These are phyloP conservation scores for Fraxinus greggii DNA, from an alignment of 305 asterid genomes.

Conservation along the genomic window DNA sequence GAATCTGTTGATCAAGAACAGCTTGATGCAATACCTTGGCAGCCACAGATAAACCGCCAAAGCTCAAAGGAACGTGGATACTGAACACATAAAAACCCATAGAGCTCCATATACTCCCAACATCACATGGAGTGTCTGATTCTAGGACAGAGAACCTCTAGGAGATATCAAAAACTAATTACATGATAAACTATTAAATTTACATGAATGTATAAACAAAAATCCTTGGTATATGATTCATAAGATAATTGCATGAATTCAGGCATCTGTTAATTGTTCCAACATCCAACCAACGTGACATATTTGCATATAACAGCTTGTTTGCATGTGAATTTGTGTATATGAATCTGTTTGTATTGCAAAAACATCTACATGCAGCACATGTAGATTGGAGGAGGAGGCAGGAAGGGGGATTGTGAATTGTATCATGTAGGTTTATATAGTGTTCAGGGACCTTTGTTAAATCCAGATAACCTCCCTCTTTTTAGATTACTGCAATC, in stretches of 20 bases:
- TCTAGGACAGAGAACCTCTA: constrained; percentile 77
- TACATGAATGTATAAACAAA: not conserved
- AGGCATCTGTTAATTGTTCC: not conserved
- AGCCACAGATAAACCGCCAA: constrained; percentile 71
- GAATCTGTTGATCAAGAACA: constrained; percentile 50
- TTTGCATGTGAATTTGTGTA: not conserved
- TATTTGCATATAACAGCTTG: not conserved
- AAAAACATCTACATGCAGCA: not conserved
- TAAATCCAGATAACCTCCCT: not conserved
- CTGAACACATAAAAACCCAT: constrained; percentile 72
- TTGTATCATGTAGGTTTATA: not conserved
- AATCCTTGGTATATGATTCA: not conserved
- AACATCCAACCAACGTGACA: not conserved
- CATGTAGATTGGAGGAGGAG: not conserved
- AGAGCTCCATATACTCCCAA: constrained; percentile 63
- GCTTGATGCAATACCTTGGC: constrained; percentile 54
- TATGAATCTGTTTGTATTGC: not conserved
- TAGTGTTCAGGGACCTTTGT: not conserved
- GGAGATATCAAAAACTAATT: constrained; percentile 13
- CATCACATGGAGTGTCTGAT: constrained; percentile 47
- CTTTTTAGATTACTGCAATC: not conserved
- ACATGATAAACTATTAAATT: not conserved
- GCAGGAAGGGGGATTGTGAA: not conserved
- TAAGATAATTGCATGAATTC: not conserved
- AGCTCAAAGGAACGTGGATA: constrained; percentile 86